A percentile compares a stretch with the other conserved stretches of the same genome.
These are phyloP conservation scores for Cyberlindnera misumaiensis DNA, from an alignment of 805 yeast species.

Conservation along the genomic window DNA sequence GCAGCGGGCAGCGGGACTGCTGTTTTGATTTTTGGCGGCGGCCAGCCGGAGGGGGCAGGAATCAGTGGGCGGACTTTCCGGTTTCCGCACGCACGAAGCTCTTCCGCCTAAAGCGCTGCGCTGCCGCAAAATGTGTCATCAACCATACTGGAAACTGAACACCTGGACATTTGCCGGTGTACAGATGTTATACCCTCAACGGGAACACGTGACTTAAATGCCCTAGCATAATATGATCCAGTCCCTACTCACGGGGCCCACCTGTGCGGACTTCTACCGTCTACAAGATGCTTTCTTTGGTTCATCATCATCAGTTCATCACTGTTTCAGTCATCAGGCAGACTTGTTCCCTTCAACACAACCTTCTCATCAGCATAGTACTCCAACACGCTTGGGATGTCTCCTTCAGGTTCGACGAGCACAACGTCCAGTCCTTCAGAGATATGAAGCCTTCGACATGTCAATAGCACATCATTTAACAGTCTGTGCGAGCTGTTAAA, in stretches of 20 bases:
- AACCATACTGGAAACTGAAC: no score
- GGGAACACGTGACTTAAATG: no score
- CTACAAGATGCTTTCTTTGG: no score
- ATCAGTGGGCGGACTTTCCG: background rate
- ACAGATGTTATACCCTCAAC: no score
- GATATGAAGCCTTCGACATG: background rate
- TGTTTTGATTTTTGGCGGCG: background rate
- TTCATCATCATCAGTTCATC: no score
- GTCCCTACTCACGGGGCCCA: no score
- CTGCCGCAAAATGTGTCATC: no score
- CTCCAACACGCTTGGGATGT: slow-evolving; percentile 1
- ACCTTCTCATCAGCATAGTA: slow-evolving; percentile 8
- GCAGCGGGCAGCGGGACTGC: slow-evolving; percentile 2
- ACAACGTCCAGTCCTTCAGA: background rate
- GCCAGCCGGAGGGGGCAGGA: background rate
- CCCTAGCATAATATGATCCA: no score
- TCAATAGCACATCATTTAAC: slow-evolving; percentile 6
- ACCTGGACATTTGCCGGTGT: no score
- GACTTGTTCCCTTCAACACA: background rate
- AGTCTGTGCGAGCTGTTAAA: slow-evolving; percentile 1
- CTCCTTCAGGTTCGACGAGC: slow-evolving; percentile 3
- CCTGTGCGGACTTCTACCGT: no score
- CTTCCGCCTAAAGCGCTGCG: no score
- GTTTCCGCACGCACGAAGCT: background rate
- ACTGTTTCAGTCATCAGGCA: no score